phyloP scores from a whole-genome alignment of 2,329 filamentous ascomycete species.

The Phaeophleospora eucalypticola region DNA sequence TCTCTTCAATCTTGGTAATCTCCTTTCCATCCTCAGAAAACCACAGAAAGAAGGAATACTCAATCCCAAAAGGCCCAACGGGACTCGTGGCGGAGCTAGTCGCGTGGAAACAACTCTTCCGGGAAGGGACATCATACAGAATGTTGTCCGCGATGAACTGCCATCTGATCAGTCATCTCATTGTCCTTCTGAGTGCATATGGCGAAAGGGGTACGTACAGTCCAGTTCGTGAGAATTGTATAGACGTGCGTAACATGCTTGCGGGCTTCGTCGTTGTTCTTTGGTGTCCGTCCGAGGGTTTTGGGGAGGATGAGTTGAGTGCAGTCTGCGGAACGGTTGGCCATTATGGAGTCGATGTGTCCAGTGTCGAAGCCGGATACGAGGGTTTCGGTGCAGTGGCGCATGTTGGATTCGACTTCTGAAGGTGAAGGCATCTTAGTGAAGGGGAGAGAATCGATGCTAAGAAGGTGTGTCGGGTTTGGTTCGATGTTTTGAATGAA shows the following conservation, averaged over 20 bases:
- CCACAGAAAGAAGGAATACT: slow-evolving; percentile 23
- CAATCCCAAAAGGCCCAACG: slow-evolving; percentile 18
- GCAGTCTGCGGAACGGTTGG: not conserved
- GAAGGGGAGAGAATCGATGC: not conserved
- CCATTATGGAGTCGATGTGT: not conserved
- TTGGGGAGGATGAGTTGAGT: slow-evolving; percentile 1
- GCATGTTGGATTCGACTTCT: not conserved
- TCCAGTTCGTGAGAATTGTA: not conserved
- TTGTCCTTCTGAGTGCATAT: not conserved
- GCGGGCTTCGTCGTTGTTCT: slow-evolving; percentile 1
- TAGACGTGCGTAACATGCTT: not conserved
- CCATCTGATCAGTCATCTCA: not conserved
- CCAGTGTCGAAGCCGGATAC: not conserved
- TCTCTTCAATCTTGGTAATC: slow-evolving; percentile 19
- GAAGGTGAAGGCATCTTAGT: not conserved
- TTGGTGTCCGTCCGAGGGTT: not conserved
- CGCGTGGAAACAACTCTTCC: not conserved
- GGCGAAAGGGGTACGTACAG: not conserved
- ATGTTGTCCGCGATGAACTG: slow-evolving; percentile 1
- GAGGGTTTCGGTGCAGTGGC: not conserved
- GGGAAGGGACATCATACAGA: not conserved
- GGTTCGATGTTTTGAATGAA: not conserved
- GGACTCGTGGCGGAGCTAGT: slow-evolving; percentile 9
- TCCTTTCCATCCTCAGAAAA: slow-evolving; percentile 17
- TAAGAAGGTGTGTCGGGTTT: not conserved